Conservation (phyloP, 768 basidiomycete genomes). For the Pleurotus platypus region DNA sequence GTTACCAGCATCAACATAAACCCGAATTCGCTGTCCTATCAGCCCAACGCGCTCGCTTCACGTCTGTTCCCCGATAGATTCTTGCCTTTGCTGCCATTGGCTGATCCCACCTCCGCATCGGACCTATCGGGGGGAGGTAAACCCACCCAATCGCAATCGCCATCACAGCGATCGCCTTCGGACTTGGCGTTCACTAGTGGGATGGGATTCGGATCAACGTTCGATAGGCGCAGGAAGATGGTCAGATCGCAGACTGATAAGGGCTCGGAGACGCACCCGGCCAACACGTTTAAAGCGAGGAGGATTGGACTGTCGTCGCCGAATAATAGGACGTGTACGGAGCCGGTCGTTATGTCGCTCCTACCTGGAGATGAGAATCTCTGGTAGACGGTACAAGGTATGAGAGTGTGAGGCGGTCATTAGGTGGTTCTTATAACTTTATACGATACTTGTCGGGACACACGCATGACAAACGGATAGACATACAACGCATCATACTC, state of each 20-base stretch:
- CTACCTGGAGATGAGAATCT: constrained; percentile 4
- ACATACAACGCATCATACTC: too few species aligned
- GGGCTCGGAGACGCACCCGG: neutral
- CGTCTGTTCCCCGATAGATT: neutral
- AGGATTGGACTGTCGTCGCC: too few species aligned
- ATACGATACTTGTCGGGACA: too few species aligned
- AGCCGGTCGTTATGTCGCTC: constrained; percentile 3
- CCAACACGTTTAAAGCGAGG: too few species aligned
- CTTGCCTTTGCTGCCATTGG: too few species aligned
- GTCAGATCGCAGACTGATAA: neutral
- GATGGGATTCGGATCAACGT: constrained; percentile 3
- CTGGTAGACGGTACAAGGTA: neutral
- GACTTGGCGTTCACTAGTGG: neutral
- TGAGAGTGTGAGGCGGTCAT: neutral
- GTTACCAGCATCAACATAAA: neutral
- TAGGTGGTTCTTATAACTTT: too few species aligned
- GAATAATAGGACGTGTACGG: neutral
- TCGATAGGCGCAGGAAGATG: constrained; percentile 2
- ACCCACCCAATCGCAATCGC: neutral
- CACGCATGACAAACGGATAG: too few species aligned
- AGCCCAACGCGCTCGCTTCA: neutral
- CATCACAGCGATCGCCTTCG: neutral
- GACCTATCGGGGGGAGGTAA: too few species aligned
- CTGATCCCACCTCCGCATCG: too few species aligned
- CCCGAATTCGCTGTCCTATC: neutral